phyloP scores from a whole-genome alignment of 2,329 filamentous ascomycete genomes.

The Penicillium crustosum region DNA sequence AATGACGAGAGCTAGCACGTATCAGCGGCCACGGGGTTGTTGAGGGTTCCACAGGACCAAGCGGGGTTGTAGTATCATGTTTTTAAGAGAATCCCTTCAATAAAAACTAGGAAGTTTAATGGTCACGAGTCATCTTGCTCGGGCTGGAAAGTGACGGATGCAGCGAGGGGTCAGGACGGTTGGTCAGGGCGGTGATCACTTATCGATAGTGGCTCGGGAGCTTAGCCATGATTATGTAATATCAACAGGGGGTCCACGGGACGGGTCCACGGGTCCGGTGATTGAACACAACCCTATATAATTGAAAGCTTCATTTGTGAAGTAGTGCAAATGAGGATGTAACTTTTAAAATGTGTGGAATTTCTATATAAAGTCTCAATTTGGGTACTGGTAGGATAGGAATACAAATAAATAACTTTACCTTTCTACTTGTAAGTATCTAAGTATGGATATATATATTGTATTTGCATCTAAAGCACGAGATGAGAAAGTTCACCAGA shows the following conservation, averaged over 20 bases:
- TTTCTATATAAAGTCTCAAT: not conserved
- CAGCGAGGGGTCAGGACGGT: constrained; percentile 23
- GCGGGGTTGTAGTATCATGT: constrained; percentile 5
- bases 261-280: not conserved
- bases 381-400: not conserved
- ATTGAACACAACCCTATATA: constrained; percentile 1
- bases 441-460: not conserved
- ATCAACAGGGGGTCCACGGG: not conserved
- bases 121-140: constrained; percentile 6
- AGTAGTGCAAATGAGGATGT: not conserved
- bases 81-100: constrained; percentile 1
- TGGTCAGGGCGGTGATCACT: constrained; percentile 15
- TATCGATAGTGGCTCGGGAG: constrained; percentile 20
- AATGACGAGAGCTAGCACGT: not conserved
- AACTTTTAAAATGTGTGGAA: not conserved
- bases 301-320: not conserved
- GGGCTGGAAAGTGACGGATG: constrained; percentile 19
- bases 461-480: too few species aligned
- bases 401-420: not conserved
- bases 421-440: not conserved
- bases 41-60: constrained; percentile 11
- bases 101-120: constrained; percentile 3
- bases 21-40: constrained; percentile 9
- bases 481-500: not conserved
- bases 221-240: constrained; percentile 1